Conservation (phyloP, 306 rosid species). For the Cucumis cinereus region DNA sequence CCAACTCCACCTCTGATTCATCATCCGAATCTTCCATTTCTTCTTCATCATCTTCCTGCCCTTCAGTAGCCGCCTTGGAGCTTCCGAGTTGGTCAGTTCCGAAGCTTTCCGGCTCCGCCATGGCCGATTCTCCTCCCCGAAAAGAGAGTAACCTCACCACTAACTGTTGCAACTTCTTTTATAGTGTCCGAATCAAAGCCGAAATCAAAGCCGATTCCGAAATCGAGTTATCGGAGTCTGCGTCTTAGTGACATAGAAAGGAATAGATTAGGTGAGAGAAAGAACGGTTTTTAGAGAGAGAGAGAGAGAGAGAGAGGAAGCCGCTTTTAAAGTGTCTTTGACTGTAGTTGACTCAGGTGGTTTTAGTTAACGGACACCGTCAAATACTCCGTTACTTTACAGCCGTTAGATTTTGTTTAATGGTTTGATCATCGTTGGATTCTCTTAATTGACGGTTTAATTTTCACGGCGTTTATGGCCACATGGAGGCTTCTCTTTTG, state of each 20-base stretch:
- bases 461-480: slow-evolving; percentile 17
- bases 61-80: slow-evolving; percentile 10
- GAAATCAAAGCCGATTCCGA: slow-evolving; percentile 3
- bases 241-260: slow-evolving; percentile 12
- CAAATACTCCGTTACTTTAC: slow-evolving; percentile 15
- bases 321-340: slow-evolving; percentile 36
- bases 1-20: slow-evolving; percentile 11
- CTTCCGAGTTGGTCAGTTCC: slow-evolving; percentile 19
- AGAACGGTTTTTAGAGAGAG: slow-evolving; percentile 5
- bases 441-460: slow-evolving; percentile 17
- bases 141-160: slow-evolving; percentile 21
- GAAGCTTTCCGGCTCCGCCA: slow-evolving; percentile 33
- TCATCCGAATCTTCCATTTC: slow-evolving; percentile 10
- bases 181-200: slow-evolving; percentile 20
- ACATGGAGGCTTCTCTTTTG: slow-evolving; percentile 8
- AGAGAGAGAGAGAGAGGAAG: slow-evolving; percentile 1
- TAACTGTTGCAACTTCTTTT: slow-evolving; percentile 14
- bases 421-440: slow-evolving; percentile 9
- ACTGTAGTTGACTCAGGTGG: slow-evolving; percentile 63
- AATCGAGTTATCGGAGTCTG: slow-evolving; percentile 17
- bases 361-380: slow-evolving; percentile 29
- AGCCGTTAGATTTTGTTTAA: not conserved
- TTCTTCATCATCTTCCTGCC: slow-evolving; percentile 1
- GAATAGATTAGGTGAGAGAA: slow-evolving; percentile 18
- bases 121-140: slow-evolving; percentile 26